Evolutionary conservation across 169 alveolate species (phyloP).

Genomic region (Pseudocohnilembus persalinus): DNA sequence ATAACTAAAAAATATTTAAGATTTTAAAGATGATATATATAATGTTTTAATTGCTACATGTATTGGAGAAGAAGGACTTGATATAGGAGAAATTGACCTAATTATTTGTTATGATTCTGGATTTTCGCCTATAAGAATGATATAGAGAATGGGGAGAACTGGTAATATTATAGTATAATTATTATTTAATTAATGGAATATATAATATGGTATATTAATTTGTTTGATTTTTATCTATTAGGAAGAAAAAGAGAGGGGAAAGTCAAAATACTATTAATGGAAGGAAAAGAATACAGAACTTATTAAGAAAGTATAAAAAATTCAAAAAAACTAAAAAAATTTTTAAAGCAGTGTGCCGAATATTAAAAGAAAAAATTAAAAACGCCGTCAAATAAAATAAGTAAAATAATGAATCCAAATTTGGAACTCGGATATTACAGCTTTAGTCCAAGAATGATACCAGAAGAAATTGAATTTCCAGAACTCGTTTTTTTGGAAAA

Average conservation of each 20-base stretch:
- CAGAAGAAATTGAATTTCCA: slow-evolving; percentile 50
- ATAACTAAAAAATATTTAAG: slow-evolving; percentile 35
- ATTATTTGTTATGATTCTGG: slow-evolving; percentile 67
- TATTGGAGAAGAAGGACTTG: slow-evolving; percentile 76
- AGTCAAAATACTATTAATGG: slow-evolving; percentile 31
- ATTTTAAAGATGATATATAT: slow-evolving; percentile 5
- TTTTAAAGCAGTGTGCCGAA: background rate
- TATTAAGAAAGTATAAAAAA: slow-evolving; percentile 10
- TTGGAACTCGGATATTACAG: slow-evolving; percentile 25
- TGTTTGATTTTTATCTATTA: no score
- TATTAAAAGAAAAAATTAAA: background rate
- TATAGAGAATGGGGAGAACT: slow-evolving; percentile 72
- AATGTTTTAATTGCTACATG: slow-evolving; percentile 68
- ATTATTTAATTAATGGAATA: slow-evolving; percentile 23
- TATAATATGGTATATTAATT: slow-evolving; percentile 35
- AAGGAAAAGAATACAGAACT: slow-evolving; percentile 59
- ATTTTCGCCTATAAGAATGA: slow-evolving; percentile 69
- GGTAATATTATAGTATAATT: slow-evolving; percentile 33
- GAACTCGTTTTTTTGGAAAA: background rate
- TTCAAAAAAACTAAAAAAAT: slow-evolving; percentile 1
- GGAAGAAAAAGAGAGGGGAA: slow-evolving; percentile 45
- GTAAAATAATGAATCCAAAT: no score
- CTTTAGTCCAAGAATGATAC: slow-evolving; percentile 56
- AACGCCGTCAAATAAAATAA: slow-evolving; percentile 15
- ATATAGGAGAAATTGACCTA: slow-evolving; percentile 68